Base-by-base conservation (phyloP, 352 stramenopile species). In the Phytophthora litchii region DNA sequence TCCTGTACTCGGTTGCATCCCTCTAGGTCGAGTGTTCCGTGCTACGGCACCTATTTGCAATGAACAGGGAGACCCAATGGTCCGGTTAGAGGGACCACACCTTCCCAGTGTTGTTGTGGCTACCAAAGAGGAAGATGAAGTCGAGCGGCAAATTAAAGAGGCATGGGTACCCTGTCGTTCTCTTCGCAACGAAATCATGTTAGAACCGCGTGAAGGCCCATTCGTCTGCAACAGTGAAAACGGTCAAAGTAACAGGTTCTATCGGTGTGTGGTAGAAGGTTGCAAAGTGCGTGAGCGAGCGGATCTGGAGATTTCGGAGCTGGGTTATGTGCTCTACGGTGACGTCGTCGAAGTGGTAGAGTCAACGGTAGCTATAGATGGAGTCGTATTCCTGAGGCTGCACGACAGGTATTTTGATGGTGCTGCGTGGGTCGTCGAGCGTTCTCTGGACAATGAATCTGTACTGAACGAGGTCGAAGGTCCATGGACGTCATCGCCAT, bases 331-430 rank as follows among this genome's bases (percentile, higher is more conserved):
- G 47, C 66, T 91, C 3, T 92, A 89, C 21, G 83, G 83, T 1
- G 83, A 92, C 46, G 83, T 92, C 12, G 68, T 91, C 8, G 77
- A 92, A 59, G 78, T 88, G n/a, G 65, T 89, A 14, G 69, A 84
- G 52, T 68, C 77, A 23, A 49, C 31, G 20, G 53, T 91, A 13
- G 36, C 60, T 31, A 3, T 49, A 4, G 77, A 88, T 41, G 80
- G 83, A 27, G 38, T 92, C 16, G 77, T 91, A 4, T 92, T 92
- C 40, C 54, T 91, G 11, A 70, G 59, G 10, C 57, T 92, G 7
- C 75, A 92, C 47, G 60, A 67, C 13, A 64, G 77, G 13, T 92
- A 92, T 64, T 92, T 92, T 71, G 80, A 91, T 46, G 80, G 70
- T 4, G 42, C 65, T 1, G 78, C 76, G 45, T 92, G 80, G 83